phyloP scores from a whole-genome alignment of 2,329 filamentous ascomycete species.

The Colletotrichum phormii region DNA sequence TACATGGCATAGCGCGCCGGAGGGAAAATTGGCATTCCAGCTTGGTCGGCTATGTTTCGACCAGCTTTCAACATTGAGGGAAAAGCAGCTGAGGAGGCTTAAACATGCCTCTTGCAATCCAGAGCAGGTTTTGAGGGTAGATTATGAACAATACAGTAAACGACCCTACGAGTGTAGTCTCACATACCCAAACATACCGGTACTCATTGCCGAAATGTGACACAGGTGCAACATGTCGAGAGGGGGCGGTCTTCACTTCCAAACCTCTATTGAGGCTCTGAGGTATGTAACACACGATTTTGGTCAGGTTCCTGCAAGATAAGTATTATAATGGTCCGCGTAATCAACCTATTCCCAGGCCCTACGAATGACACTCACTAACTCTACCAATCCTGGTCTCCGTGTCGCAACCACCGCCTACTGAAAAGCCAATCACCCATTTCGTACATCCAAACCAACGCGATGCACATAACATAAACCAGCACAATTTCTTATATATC shows the following conservation, averaged over 20 bases:
- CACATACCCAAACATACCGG: background rate
- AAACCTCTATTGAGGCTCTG: background rate
- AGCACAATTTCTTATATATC: background rate
- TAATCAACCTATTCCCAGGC: too few relatives aligned
- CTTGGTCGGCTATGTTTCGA: background rate
- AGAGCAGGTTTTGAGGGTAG: background rate
- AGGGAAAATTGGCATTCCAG: slow-evolving; percentile 6
- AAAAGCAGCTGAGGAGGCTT: background rate
- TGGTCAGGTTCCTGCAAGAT: too few relatives aligned
- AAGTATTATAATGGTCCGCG: too few relatives aligned
- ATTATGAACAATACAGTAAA: background rate
- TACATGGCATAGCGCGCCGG: slow-evolving; percentile 31
- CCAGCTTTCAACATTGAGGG: slow-evolving; percentile 22
- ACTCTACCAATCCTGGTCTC: too few relatives aligned
- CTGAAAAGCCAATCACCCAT: too few relatives aligned
- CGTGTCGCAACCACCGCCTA: too few relatives aligned
- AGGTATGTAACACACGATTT: too few relatives aligned
- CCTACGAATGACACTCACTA: too few relatives aligned
- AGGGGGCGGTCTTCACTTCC: background rate
- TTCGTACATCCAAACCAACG: background rate
- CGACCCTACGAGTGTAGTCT: background rate
- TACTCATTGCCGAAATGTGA: background rate
- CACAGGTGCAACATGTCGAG: background rate
- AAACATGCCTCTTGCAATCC: background rate
- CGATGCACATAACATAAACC: background rate